These are phyloP conservation scores for Rosa hybrid DNA, from an alignment of 331 rosid genomes.

Conservation along the genomic window DNA sequence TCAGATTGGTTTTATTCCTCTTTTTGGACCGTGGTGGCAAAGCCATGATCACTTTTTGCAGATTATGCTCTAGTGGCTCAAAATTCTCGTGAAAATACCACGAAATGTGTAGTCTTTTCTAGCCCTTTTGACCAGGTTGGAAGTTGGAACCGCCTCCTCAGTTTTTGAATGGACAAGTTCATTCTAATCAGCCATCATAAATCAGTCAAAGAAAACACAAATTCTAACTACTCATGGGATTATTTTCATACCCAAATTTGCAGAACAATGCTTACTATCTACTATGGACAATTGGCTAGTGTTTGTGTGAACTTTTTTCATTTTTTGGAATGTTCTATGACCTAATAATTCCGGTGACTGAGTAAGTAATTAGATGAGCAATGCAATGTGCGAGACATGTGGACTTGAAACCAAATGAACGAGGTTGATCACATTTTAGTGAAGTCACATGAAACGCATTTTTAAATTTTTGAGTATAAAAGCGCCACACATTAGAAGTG, in stretches of 20 bases:
- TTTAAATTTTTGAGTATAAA: no score
- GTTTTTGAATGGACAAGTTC: constrained; percentile 24
- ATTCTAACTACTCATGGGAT: not conserved
- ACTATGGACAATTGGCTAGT: not conserved
- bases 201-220: not conserved
- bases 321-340: not conserved
- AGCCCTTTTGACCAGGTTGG: constrained; percentile 1
- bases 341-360: no score
- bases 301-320: no score
- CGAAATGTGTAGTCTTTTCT: not conserved
- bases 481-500: no score
- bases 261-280: not conserved
- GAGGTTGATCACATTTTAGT: not conserved
- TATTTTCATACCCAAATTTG: not conserved
- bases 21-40: constrained; percentile 26
- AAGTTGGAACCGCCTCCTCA: constrained; percentile 20
- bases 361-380: not conserved
- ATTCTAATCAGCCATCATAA: not conserved
- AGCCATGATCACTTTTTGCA: constrained; percentile 12
- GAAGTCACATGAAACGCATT: no score
- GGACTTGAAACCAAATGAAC: no score
- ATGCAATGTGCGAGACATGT: not conserved
- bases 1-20: not conserved
- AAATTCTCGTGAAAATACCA: not conserved
- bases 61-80: constrained; percentile 28